These are phyloP conservation scores for Rugonectria rugulosa DNA, from an alignment of 2,329 filamentous ascomycete genomes.

Conservation along the genomic window DNA sequence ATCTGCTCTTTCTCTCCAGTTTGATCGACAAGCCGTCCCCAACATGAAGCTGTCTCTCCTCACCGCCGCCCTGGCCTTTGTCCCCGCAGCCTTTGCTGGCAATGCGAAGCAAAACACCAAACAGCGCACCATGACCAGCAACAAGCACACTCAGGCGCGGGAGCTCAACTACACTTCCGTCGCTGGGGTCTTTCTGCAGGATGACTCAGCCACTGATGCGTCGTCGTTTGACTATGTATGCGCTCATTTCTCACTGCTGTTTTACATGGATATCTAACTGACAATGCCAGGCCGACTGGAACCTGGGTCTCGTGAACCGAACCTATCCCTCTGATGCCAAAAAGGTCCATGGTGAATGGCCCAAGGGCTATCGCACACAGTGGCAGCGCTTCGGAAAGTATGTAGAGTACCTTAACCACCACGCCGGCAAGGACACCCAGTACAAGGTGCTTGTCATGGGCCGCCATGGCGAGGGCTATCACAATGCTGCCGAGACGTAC, in stretches of 20 bases:
- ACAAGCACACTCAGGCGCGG: too few species aligned
- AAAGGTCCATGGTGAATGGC: conserved; percentile 34
- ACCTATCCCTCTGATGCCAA: conserved; percentile 64
- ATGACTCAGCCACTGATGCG: conserved; percentile 63
- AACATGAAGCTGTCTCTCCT: conserved; percentile 45
- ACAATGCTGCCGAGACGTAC: conserved; percentile 68
- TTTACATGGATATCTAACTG: not conserved
- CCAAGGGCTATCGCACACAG: conserved; percentile 56
- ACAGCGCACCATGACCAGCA: too few species aligned
- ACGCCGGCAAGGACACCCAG: conserved; percentile 52
- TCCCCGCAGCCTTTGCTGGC: conserved; percentile 37
- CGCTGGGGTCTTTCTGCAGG: conserved; percentile 70
- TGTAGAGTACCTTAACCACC: conserved; percentile 61
- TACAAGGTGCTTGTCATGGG: conserved; percentile 75
- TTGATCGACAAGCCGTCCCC: not conserved
- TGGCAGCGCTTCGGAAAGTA: conserved; percentile 72
- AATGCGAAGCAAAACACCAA: conserved; percentile 43
- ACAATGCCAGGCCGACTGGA: conserved; percentile 57
- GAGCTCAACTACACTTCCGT: conserved; percentile 68
- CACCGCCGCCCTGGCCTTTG: conserved; percentile 40
- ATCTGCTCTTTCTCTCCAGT: not conserved
- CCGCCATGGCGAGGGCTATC: conserved; percentile 73
- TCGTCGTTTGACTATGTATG: conserved; percentile 70
- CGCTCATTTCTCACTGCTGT: not conserved
- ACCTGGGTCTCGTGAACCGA: conserved; percentile 72